phyloP scores from a whole-genome alignment of 345 rosid species.

The Sapria himalayana region DNA sequence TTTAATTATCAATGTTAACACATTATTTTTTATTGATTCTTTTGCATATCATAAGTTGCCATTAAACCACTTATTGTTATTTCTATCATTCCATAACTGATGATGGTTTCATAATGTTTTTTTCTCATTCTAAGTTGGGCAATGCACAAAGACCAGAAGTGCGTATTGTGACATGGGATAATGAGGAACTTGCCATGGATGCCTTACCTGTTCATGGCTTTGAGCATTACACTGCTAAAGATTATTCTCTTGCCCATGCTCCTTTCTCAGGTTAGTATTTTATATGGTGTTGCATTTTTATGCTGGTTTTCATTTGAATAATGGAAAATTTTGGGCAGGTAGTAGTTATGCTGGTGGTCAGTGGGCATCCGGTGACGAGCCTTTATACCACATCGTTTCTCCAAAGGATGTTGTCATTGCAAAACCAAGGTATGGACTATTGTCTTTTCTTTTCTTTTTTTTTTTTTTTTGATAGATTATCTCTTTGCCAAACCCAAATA shows the following conservation, averaged over 20 bases:
- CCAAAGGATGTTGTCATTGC: conserved; percentile 98
- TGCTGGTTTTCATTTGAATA: conserved; percentile 12
- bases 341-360: conserved; percentile 98
- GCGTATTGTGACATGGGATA: conserved; percentile 78
- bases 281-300: too few relatives aligned
- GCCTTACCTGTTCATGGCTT: conserved; percentile 91
- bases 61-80: too few relatives aligned
- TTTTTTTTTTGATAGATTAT: neutral
- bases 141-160: conserved; percentile 97
- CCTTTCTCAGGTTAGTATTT: conserved; percentile 73
- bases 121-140: conserved; percentile 42
- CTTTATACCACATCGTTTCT: conserved; percentile 76
- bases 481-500: too few relatives aligned
- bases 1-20: too few relatives aligned
- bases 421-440: conserved; percentile 62
- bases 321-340: too few relatives aligned
- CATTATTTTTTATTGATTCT: too few relatives aligned
- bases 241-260: conserved; percentile 89
- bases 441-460: conserved; percentile 2
- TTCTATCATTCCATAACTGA: too few relatives aligned
- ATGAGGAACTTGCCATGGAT: conserved; percentile 94
- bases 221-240: conserved; percentile 95
- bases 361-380: conserved; percentile 99
- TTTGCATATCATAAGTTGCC: too few relatives aligned
- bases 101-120: too few relatives aligned